Conservation (phyloP, 2,329 filamentous ascomycete genomes). For the Lizonia empirigonia region DNA sequence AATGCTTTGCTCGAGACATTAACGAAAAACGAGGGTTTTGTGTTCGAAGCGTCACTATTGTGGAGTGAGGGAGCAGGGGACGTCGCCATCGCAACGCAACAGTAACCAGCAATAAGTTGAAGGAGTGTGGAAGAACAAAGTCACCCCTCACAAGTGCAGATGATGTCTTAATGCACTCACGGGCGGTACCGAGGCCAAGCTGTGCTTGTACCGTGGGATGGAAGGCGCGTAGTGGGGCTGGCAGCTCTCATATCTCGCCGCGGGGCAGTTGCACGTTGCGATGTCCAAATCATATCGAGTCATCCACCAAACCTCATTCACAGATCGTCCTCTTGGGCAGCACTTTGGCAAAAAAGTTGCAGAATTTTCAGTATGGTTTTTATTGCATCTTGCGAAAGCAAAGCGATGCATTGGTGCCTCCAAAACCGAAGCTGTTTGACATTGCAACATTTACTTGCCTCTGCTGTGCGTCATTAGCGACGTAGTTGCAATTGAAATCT, state of each 20-base stretch:
- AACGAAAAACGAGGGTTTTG: slow-evolving; percentile 26
- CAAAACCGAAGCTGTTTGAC: slow-evolving; percentile 97
- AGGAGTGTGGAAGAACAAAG: not conserved
- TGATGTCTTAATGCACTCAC: not conserved
- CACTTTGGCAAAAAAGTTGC: not conserved
- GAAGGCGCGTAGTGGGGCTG: slow-evolving; percentile 18
- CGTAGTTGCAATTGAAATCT: slow-evolving; percentile 82
- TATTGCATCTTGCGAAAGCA: slow-evolving; percentile 66
- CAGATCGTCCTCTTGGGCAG: too few species aligned
- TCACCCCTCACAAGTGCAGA: not conserved
- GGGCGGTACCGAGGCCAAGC: slow-evolving; percentile 9
- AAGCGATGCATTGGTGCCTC: slow-evolving; percentile 90
- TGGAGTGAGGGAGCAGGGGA: not conserved
- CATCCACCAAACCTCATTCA: not conserved
- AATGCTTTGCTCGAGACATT: slow-evolving; percentile 47
- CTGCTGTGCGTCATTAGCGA: slow-evolving; percentile 73
- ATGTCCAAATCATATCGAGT: slow-evolving; percentile 22
- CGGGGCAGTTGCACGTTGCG: slow-evolving; percentile 21
- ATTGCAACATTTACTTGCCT: slow-evolving; percentile 74
- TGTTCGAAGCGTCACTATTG: not conserved
- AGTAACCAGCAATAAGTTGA: not conserved
- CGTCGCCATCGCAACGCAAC: not conserved
- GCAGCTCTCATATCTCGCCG: slow-evolving; percentile 18
- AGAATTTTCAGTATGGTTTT: not conserved
- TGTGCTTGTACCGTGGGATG: slow-evolving; percentile 21